Evolutionary conservation across 192 early-diverging fungal genomes (phyloP), one percentile per base, ranked within the genome.

Genomic region (Coemansia sp.): DNA sequence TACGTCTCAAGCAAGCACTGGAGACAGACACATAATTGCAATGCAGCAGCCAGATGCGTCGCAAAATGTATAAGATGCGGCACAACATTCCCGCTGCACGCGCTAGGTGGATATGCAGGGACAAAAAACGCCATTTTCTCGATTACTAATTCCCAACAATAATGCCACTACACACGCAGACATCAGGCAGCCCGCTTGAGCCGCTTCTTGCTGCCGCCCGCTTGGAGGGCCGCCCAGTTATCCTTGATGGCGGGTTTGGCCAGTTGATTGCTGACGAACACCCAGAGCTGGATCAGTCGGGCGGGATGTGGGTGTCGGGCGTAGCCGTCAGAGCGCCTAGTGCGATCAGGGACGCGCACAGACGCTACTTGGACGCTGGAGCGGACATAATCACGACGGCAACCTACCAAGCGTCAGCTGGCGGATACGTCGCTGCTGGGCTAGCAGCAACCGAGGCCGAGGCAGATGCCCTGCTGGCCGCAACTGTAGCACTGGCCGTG

Each of bases 341-440:
- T 5, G n/a, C 53, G 16, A 53, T 75, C 57, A 45, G 40, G 26
- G 50, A 62, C 16, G 72, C 80, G 9, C 87, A 88, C 58, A 63
- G 57, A 34, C 38, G 46, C 24, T 87, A 84, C 53, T 74, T 83
- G 60, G 67, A 73, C 24, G 84, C 86, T 3, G 87, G 87, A 1
- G 81, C 84, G 16, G 83, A 89, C 37, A 71, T 89, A 0, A 73
- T 74, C 14, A 84, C 73, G 23, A 87, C 86, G 10, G 65, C 71
- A 9, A 79, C 84, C 8, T 89, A 88, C 70, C 88, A 89, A 66
- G 84, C 80, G 11, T 81, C 74, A 2, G 60, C 76, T 6, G 53
- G 64, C 31, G 81, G 83, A 3, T 87, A 86, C 31, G 53, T 59
- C 8, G 39, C 63, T 21, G 59, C 64, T 2, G 85, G 83, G 0